These are phyloP conservation scores for Cercospora sp. DNA, from an alignment of 2,329 filamentous ascomycete species.

Conservation along the genomic window DNA sequence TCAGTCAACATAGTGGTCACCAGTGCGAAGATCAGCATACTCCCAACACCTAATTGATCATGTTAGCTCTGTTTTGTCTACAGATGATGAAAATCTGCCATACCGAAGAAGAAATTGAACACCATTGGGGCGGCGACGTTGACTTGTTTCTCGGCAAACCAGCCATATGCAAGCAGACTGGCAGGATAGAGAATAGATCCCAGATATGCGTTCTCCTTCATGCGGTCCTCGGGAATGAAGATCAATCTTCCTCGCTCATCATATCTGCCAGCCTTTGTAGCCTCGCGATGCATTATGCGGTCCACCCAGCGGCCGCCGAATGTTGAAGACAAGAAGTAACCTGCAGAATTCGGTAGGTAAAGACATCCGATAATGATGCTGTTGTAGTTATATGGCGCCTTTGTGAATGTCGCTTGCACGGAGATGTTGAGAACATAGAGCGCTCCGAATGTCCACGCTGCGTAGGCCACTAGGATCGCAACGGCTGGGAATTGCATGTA, in stretches of 20 bases:
- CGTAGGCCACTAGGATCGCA: constrained; percentile 70
- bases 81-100: constrained; percentile 35
- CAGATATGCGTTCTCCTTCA: constrained; percentile 80
- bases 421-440: constrained; percentile 79
- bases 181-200: constrained; percentile 69
- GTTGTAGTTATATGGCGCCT: constrained; percentile 66
- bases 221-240: constrained; percentile 75
- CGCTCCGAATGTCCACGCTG: constrained; percentile 71
- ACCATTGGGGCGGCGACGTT: constrained; percentile 38
- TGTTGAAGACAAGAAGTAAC: constrained; percentile 69
- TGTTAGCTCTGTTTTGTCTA: neutral
- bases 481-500: constrained; percentile 76
- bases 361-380: constrained; percentile 71
- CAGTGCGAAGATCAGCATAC: constrained; percentile 75
- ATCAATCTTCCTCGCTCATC: constrained; percentile 66
- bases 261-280: constrained; percentile 66
- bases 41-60: constrained; percentile 46
- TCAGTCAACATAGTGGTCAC: constrained; percentile 82
- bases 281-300: constrained; percentile 75
- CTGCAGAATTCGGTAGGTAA: constrained; percentile 74
- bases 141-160: constrained; percentile 65
- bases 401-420: constrained; percentile 68
- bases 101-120: constrained; percentile 60
- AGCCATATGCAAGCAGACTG: constrained; percentile 74
- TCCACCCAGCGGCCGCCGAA: constrained; percentile 78